Conservation (phyloP, 2,329 filamentous ascomycete genomes). For the Fusarium sp. region DNA sequence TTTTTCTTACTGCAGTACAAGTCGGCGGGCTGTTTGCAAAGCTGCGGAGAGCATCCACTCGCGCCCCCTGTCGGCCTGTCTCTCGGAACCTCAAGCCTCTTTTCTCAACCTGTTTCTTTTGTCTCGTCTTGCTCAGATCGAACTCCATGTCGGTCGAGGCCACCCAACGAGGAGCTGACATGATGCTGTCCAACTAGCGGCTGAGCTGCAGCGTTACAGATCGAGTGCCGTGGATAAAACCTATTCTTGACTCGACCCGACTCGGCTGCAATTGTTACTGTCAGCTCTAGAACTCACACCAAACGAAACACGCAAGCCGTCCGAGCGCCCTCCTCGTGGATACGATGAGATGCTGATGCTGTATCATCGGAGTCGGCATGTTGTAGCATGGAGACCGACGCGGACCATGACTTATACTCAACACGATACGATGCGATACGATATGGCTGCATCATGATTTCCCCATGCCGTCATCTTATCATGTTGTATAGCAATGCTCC, state of each 20-base stretch:
- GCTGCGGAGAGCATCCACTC: background rate
- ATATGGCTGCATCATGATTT: conserved; percentile 34
- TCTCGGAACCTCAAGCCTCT: conserved; percentile 17
- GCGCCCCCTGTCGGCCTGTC: conserved; percentile 24
- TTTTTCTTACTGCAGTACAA: conserved; percentile 19
- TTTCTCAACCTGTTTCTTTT: background rate
- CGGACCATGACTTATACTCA: background rate
- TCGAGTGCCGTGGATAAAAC: background rate
- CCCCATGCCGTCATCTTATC: conserved; percentile 31
- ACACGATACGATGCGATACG: conserved; percentile 21
- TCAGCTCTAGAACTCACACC: background rate
- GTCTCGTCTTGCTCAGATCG: conserved; percentile 8
- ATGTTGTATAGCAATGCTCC: conserved; percentile 15
- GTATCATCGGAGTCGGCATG: conserved; percentile 26
- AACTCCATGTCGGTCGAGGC: conserved; percentile 15
- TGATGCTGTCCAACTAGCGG: conserved; percentile 27
- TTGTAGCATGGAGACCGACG: conserved; percentile 10
- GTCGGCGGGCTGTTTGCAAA: background rate
- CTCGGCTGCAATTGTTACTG: background rate
- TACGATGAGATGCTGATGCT: conserved; percentile 29
- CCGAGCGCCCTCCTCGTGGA: conserved; percentile 24
- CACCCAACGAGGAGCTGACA: conserved; percentile 20
- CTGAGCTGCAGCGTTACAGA: conserved; percentile 29
- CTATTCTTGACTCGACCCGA: background rate
- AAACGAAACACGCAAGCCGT: conserved; percentile 32